Evolutionary conservation across 106 monocot genomes (phyloP), one percentile per base, ranked within the genome.

Genomic region (Iris macrosiphon): DNA sequence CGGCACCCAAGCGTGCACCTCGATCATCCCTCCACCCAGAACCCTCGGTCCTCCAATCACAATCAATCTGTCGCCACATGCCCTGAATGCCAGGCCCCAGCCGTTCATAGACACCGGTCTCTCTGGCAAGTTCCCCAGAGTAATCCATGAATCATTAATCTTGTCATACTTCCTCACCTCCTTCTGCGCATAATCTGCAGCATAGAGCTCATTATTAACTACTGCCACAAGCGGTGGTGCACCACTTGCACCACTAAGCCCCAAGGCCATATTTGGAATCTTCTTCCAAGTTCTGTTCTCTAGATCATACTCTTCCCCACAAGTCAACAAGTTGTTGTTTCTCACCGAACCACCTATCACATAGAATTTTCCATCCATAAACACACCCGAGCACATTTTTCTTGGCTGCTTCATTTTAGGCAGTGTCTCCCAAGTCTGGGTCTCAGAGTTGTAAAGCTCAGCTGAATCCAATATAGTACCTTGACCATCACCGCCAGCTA

Each of bases 281-380:
- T 82, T 60, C 56, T 79, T 55, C 92, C 92, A 92, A 3, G 47
- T 73, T 1, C 67, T 45, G 24, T 53, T 79, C 62, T 71, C 70
- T 31, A 79, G 44, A 59, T 86, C 79, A 48, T 52, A 92, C 67
- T 92, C 92, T 55, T 92, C 92, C 18, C 91, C 91, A 31, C 85
- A 92, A 14, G 69, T 79, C 29, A 92, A 64, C 47, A 75, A 47
- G 27, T 75, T 60, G 2, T 46, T 55, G 10, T 63, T 47, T 28
- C 59, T 58, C 1, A 72, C 60, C 79, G 75, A 71, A 9, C 91
- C 91, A 2, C 91, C 91, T 32, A 92, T 75, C 15, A 92, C 91
- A 64, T 92, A 92, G 57, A 92, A 86, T 50, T 92, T 92, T 6
- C 54, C 50, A 49, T 92, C 85, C 91, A 92, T 92, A 34, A 82